Percentiles rank a stretch among this genome's conserved stretches.
Evolutionary conservation across 805 yeast genomes (phyloP).

Genomic region (Priceomyces melissophilus): DNA sequence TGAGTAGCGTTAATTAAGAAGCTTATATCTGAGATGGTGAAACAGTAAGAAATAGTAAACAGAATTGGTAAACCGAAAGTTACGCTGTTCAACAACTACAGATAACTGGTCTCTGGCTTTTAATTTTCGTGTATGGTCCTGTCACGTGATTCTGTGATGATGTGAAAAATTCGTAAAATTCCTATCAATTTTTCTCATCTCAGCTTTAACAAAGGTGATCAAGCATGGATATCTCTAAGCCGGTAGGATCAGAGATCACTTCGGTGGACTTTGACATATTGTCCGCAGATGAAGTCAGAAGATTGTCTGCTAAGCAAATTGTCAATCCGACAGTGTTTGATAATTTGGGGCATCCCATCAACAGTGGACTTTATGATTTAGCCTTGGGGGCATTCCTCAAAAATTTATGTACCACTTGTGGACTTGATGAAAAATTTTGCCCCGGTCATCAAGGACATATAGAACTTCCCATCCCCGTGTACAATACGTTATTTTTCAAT

Average conservation of each 20-base stretch:
- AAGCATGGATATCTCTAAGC: slow-evolving; percentile 90
- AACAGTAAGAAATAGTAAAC: no score
- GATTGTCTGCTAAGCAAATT: slow-evolving; percentile 90
- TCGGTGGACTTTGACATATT: slow-evolving; percentile 91
- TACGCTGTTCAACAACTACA: no score
- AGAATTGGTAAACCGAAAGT: no score
- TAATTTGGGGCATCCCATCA: slow-evolving; percentile 91
- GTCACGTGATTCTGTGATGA: slow-evolving; percentile 6
- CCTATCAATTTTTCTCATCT: slow-evolving; percentile 6
- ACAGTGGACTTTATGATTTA: slow-evolving; percentile 90
- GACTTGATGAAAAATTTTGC: slow-evolving; percentile 88
- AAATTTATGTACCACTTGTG: slow-evolving; percentile 92
- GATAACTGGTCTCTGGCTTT: no score
- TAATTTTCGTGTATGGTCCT: no score
- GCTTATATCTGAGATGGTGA: no score
- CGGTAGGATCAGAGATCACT: slow-evolving; percentile 90
- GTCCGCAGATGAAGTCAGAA: slow-evolving; percentile 76
- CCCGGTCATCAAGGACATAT: slow-evolving; percentile 99
- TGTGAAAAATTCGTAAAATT: slow-evolving; percentile 6
- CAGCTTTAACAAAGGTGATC: slow-evolving; percentile 3
- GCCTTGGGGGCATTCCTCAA: slow-evolving; percentile 92
- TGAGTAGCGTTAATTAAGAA: no score
- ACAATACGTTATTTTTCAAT: slow-evolving; percentile 90
- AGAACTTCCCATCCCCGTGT: slow-evolving; percentile 92
- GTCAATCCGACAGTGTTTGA: slow-evolving; percentile 95